Conservation (phyloP, 208 protist genomes). For the Trypanosoma platydactyli region DNA sequence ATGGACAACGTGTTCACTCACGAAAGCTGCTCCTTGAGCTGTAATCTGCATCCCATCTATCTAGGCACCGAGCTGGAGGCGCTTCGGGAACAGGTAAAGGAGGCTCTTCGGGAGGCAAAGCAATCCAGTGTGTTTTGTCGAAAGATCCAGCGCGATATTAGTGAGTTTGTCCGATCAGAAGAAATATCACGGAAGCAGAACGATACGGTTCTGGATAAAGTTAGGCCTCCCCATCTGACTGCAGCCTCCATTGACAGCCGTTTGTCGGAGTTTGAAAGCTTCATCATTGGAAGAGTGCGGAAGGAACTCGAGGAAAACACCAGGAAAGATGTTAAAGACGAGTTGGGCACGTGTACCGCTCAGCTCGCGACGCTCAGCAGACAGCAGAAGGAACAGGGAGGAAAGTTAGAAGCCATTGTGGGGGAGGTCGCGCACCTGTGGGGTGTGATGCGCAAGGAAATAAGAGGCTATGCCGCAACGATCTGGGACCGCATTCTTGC, state of each 20-base stretch:
- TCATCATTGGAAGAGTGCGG: conserved; percentile 42
- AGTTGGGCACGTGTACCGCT: not conserved
- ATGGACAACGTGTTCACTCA: no score
- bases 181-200: conserved; percentile 1
- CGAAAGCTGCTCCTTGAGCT: no score
- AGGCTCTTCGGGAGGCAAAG: conserved; percentile 19
- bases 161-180: conserved; percentile 21
- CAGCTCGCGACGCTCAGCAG: conserved; percentile 22
- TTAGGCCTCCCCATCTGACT: not conserved
- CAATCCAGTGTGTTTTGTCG: conserved; percentile 27
- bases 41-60: no score
- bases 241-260: conserved; percentile 20
- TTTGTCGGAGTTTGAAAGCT: conserved; percentile 39
- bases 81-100: conserved; percentile 19
- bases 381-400: conserved; percentile 34
- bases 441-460: conserved; percentile 25
- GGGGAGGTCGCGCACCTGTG: conserved; percentile 32
- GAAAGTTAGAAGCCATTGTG: conserved; percentile 45
- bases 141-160: conserved; percentile 24
- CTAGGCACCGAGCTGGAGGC: conserved; percentile 8
- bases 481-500: not conserved
- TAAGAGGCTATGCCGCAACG: conserved; percentile 25
- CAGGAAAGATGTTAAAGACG: not conserved
- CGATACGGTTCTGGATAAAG: not conserved
- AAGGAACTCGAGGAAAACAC: conserved; percentile 13